Percentiles rank a stretch among this genome's conserved stretches.
phyloP scores from a whole-genome alignment of 2,329 filamentous ascomycete species.

The Ophiostoma sp. region DNA sequence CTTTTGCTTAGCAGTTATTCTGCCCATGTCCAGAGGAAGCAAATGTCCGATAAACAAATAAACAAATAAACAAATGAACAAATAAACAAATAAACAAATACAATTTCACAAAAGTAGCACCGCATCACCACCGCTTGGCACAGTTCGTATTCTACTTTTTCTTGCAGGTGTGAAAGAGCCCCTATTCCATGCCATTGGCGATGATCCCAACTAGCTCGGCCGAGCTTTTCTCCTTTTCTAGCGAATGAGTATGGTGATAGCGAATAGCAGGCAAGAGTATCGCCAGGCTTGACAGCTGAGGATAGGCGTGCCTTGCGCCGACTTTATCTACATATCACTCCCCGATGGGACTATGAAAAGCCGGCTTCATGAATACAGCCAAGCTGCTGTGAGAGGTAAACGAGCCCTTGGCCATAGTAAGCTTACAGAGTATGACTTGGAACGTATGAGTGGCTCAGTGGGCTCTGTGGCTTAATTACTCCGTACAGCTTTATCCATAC shows the following conservation, averaged over 20 bases:
- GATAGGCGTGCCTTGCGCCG: not conserved
- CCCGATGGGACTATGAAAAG: not conserved
- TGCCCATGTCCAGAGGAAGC: not conserved
- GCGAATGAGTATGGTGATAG: not conserved
- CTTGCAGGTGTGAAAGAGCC: not conserved
- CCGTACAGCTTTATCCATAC: no score
- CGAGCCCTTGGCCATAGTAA: no score
- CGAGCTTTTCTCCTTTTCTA: not conserved
- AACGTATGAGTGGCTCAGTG: no score
- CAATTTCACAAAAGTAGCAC: no score
- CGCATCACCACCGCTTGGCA: no score
- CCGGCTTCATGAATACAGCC: not conserved
- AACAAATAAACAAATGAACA: not conserved
- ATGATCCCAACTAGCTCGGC: not conserved
- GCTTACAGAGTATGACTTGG: no score
- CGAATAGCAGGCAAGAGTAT: not conserved
- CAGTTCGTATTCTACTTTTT: not conserved
- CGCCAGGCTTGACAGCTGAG: not conserved
- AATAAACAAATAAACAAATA: not conserved
- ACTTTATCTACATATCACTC: constrained; percentile 1
- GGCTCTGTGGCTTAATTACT: no score
- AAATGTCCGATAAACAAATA: not conserved
- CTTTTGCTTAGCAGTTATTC: not conserved
- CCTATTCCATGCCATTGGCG: not conserved
- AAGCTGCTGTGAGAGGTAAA: no score